Percentiles rank a stretch among this genome's conserved stretches.
Evolutionary conservation across 345 rosid species (phyloP).

Genomic region (Euphorbia pulcherrima): DNA sequence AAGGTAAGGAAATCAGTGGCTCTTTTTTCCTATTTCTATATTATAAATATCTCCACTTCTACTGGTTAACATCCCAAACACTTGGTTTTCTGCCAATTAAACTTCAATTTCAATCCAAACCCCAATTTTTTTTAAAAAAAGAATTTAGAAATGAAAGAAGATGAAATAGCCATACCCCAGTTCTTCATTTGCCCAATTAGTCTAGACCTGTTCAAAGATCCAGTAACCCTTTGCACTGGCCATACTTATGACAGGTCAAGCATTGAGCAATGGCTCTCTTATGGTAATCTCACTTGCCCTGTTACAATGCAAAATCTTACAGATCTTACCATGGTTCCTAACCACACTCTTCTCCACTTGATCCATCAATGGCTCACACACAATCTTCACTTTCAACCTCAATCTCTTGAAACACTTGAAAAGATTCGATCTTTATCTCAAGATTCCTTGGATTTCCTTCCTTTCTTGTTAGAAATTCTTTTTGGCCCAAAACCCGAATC

Average conservation of each 20-base stretch:
- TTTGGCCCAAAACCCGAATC: conserved; percentile 31
- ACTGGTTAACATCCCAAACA: too few relatives aligned
- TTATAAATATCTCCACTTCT: too few relatives aligned
- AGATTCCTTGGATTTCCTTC: conserved; percentile 45
- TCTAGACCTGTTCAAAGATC: conserved; percentile 60
- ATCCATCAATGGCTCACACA: conserved; percentile 52
- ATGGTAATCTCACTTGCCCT: conserved; percentile 64
- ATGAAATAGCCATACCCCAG: conserved; percentile 41
- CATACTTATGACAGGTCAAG: conserved; percentile 67
- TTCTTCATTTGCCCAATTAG: conserved; percentile 66
- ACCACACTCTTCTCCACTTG: conserved; percentile 58
- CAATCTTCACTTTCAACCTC: conserved; percentile 42
- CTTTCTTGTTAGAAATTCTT: conserved; percentile 37
- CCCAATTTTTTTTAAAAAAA: background rate
- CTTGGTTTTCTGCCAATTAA: too few relatives aligned
- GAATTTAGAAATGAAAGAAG: conserved; percentile 22
- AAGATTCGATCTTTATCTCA: conserved; percentile 21
- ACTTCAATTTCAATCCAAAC: background rate
- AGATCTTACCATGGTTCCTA: conserved; percentile 54
- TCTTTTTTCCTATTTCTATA: too few relatives aligned
- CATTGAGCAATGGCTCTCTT: conserved; percentile 59
- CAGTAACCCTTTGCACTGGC: conserved; percentile 65
- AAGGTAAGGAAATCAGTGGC: too few relatives aligned
- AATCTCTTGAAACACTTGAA: conserved; percentile 26
- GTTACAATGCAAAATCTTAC: conserved; percentile 72